Evolutionary conservation across 176 grass and related monocot species (phyloP).

Genomic region (Oryza australiensis): DNA sequence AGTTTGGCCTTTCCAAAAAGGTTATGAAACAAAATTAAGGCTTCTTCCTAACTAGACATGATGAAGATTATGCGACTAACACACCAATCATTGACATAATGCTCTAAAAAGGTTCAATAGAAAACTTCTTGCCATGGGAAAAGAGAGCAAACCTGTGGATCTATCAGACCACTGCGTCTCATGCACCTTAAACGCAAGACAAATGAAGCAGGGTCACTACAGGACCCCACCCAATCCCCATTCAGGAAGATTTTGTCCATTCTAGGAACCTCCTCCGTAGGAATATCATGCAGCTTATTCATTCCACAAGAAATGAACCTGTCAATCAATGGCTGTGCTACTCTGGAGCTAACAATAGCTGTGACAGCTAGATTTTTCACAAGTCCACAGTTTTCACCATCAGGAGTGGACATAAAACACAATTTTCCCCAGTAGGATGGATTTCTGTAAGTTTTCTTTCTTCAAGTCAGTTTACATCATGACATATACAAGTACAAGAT

Average conservation of each 20-base stretch:
- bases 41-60: conserved; percentile 21
- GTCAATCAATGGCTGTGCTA: conserved; percentile 60
- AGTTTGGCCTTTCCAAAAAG: conserved; percentile 21
- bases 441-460: conserved; percentile 58
- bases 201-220: conserved; percentile 67
- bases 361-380: conserved; percentile 89
- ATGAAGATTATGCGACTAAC: neutral
- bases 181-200: conserved; percentile 71
- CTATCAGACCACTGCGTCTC: conserved; percentile 61
- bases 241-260: conserved; percentile 85
- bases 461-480: conserved; percentile 29
- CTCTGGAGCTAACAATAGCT: conserved; percentile 80
- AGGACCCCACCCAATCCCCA: conserved; percentile 81
- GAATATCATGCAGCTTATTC: conserved; percentile 68
- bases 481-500: conserved; percentile 10
- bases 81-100: conserved; percentile 26
- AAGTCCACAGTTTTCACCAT: conserved; percentile 96
- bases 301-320: conserved; percentile 86
- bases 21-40: conserved; percentile 11
- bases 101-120: neutral
- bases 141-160: conserved; percentile 60
- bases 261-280: conserved; percentile 36
- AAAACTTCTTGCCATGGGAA: conserved; percentile 20
- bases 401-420: conserved; percentile 93
- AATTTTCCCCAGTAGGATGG: conserved; percentile 95